phyloP scores from a whole-genome alignment of 2,329 filamentous ascomycete genomes.

The Chrysoporthe cubensis region DNA sequence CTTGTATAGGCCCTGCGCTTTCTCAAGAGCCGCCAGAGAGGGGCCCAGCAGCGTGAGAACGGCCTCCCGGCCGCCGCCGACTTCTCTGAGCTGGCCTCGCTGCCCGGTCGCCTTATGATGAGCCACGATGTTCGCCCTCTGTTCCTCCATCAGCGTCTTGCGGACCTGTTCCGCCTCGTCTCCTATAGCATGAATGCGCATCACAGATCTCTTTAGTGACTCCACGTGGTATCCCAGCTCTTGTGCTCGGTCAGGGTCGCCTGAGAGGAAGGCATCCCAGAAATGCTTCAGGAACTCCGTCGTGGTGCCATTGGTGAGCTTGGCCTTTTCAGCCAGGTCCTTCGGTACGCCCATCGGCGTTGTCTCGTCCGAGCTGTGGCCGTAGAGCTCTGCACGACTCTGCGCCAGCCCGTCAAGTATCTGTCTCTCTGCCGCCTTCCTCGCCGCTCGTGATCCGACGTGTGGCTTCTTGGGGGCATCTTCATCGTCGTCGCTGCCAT shows the following conservation, averaged over 20 bases:
- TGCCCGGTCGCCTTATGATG: slow-evolving; percentile 74
- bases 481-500: slow-evolving; percentile 71
- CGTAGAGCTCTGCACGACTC: slow-evolving; percentile 62
- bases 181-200: slow-evolving; percentile 80
- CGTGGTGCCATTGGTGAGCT: slow-evolving; percentile 84
- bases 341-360: slow-evolving; percentile 60
- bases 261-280: slow-evolving; percentile 89
- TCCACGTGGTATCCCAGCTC: slow-evolving; percentile 84
- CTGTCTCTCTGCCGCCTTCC: slow-evolving; percentile 66
- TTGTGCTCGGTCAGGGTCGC: slow-evolving; percentile 76
- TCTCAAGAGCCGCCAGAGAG: slow-evolving; percentile 70
- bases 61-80: slow-evolving; percentile 75
- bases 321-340: slow-evolving; percentile 62
- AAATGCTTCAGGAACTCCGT: slow-evolving; percentile 98
- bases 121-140: slow-evolving; percentile 72
- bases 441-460: slow-evolving; percentile 71
- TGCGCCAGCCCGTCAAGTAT: slow-evolving; percentile 68
- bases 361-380: slow-evolving; percentile 50
- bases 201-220: slow-evolving; percentile 75
- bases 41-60: slow-evolving; percentile 79
- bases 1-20: slow-evolving; percentile 72
- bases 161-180: slow-evolving; percentile 78
- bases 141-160: slow-evolving; percentile 64
- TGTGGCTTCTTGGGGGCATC: slow-evolving; percentile 53
- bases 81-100: slow-evolving; percentile 70